A percentile compares a stretch with the other conserved stretches of the same genome.
Conservation (phyloP, 352 stramenopile genomes). For the Nothophytophthora sp. region DNA sequence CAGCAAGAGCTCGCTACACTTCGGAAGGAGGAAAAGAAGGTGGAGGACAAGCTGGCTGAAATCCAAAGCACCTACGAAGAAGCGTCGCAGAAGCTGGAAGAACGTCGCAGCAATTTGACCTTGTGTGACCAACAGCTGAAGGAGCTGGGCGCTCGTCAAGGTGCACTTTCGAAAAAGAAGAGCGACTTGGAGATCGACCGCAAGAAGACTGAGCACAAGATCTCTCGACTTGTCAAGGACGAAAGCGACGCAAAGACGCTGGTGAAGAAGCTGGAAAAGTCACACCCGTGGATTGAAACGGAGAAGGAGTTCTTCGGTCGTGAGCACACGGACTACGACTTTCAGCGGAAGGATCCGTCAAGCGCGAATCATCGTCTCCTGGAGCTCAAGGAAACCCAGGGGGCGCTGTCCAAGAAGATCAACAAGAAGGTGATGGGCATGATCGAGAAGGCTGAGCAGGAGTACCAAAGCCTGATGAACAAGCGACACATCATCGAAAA, state of each 20-base stretch:
- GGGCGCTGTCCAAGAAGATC: conserved; percentile 96
- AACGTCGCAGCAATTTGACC: conserved; percentile 68
- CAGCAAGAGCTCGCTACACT: conserved; percentile 62
- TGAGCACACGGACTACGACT: conserved; percentile 98
- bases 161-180: conserved; percentile 83
- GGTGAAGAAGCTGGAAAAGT: conserved; percentile 92
- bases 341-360: conserved; percentile 87
- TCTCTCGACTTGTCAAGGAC: conserved; percentile 93
- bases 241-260: conserved; percentile 88
- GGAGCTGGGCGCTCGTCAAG: conserved; percentile 81
- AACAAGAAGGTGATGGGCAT: conserved; percentile 99
- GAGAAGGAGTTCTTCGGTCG: conserved; percentile 98
- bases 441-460: conserved; percentile 99
- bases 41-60: conserved; percentile 63
- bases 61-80: conserved; percentile 68
- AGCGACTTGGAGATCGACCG: conserved; percentile 91
- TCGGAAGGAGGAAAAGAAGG: conserved; percentile 70
- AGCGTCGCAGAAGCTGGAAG: conserved; percentile 64
- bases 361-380: conserved; percentile 88
- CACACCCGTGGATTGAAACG: conserved; percentile 97
- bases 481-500: conserved; percentile 99
- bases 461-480: conserved; percentile 98
- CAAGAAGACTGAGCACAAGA: conserved; percentile 95
- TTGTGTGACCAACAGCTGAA: conserved; percentile 93
- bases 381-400: conserved; percentile 93